Conservation (phyloP, 805 yeast species). For the Yamadazyma insecticola region DNA sequence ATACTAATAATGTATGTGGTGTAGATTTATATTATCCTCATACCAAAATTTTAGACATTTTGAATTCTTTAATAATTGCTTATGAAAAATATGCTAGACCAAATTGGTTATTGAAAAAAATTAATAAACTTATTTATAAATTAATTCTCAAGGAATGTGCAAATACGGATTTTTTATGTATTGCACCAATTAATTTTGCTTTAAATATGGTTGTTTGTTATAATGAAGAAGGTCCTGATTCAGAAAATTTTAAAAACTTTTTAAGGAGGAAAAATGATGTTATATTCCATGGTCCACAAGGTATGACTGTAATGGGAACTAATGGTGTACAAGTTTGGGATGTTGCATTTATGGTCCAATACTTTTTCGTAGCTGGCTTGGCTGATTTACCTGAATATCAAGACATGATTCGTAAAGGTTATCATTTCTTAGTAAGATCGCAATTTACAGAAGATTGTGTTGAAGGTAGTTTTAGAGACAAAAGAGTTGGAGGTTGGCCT, state of each 20-base stretch:
- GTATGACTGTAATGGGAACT: constrained; percentile 93
- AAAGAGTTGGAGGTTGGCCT: constrained; percentile 89
- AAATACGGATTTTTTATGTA: constrained; percentile 77
- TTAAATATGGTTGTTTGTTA: constrained; percentile 72
- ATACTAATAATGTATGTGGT: constrained; percentile 84
- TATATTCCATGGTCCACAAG: constrained; percentile 81
- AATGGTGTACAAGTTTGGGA: constrained; percentile 99
- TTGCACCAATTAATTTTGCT: constrained; percentile 93
- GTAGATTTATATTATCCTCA: constrained; percentile 95
- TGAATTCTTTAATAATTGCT: constrained; percentile 53
- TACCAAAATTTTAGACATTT: constrained; percentile 55
- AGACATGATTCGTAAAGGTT: constrained; percentile 59
- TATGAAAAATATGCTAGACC: constrained; percentile 83
- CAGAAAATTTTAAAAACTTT: constrained; percentile 53
- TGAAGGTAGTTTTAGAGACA: constrained; percentile 76
- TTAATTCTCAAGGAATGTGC: constrained; percentile 66
- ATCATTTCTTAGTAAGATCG: constrained; percentile 67
- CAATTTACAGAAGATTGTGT: constrained; percentile 82
- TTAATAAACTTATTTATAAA: constrained; percentile 53
- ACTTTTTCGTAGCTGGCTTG: constrained; percentile 72
- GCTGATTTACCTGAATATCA: constrained; percentile 65
- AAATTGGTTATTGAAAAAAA: constrained; percentile 53
- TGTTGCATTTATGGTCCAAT: constrained; percentile 85
- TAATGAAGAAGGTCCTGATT: constrained; percentile 64
- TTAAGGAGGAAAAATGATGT: constrained; percentile 66